phyloP scores from a whole-genome alignment of 768 basidiomycete species.

The Daedalea quercina region DNA sequence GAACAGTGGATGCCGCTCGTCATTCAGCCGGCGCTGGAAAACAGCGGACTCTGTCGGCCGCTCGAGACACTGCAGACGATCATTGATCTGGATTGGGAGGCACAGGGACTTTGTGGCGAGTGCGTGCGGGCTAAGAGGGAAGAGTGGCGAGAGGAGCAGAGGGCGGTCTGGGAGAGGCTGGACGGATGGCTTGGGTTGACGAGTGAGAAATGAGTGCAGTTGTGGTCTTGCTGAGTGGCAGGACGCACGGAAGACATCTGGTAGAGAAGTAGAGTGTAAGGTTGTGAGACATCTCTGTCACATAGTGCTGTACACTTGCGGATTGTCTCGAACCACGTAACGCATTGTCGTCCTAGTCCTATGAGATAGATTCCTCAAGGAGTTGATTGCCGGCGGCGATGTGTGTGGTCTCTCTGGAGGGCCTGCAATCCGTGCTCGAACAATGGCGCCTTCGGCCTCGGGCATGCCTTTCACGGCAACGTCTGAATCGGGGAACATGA shows the following conservation, averaged over 20 bases:
- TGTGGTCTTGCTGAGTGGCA: background rate
- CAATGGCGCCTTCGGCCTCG: no score
- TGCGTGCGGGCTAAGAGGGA: slow-evolving; percentile 53
- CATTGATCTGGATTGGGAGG: slow-evolving; percentile 48
- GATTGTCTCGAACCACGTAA: no score
- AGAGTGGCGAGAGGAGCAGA: slow-evolving; percentile 63
- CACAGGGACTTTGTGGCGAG: slow-evolving; percentile 48
- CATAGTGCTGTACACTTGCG: no score
- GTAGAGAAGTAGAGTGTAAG: background rate
- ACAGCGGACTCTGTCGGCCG: slow-evolving; percentile 61
- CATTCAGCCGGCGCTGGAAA: slow-evolving; percentile 57
- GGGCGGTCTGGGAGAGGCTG: slow-evolving; percentile 51
- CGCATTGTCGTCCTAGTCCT: no score
- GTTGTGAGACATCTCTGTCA: background rate
- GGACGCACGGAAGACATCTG: no score
- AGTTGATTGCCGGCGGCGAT: no score
- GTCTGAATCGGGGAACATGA: no score
- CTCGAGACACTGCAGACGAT: slow-evolving; percentile 63
- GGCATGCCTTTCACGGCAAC: no score
- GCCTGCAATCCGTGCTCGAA: no score
- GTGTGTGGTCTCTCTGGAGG: no score
- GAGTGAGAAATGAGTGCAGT: background rate
- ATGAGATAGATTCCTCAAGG: no score
- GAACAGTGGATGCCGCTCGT: slow-evolving; percentile 67
- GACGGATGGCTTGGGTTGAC: slow-evolving; percentile 44